Evolutionary conservation across 106 monocot genomes (phyloP).

Genomic region (Phalaenopsis aphrodite): DNA sequence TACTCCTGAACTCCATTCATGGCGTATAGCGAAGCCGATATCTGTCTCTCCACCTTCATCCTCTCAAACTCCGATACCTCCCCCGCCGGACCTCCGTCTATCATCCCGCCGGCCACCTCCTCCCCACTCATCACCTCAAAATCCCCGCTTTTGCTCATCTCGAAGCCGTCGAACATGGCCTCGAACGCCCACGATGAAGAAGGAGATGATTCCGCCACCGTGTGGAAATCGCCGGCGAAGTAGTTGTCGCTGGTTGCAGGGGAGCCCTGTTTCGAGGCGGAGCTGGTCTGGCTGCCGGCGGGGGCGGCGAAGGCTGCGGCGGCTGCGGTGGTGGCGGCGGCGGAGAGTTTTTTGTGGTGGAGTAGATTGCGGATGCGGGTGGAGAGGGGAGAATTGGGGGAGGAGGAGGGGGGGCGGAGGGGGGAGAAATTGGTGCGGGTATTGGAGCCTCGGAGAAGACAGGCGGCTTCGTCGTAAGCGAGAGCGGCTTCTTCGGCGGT

Average conservation of each 20-base stretch:
- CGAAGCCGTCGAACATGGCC: conserved; percentile 1
- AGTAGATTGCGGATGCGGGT: conserved; percentile 13
- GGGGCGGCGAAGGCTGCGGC: no score
- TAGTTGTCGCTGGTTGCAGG: background rate
- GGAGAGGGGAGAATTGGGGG: conserved; percentile 20
- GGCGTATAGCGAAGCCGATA: conserved; percentile 42
- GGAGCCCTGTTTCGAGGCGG: background rate
- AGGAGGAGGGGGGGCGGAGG: background rate
- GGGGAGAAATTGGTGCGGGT: conserved; percentile 58
- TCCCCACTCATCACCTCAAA: background rate
- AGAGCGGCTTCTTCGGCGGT: conserved; percentile 59
- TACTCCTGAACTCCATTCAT: conserved; percentile 57
- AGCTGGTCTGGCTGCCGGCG: background rate
- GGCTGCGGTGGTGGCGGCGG: background rate
- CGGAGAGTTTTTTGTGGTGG: conserved; percentile 4
- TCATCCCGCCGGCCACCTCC: background rate
- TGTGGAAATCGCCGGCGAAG: background rate
- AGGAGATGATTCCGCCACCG: background rate
- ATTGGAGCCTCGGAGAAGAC: conserved; percentile 61
- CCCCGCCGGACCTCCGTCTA: background rate
- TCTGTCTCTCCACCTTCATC: conserved; percentile 52
- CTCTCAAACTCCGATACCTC: conserved; percentile 26
- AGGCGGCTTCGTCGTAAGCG: conserved; percentile 70
- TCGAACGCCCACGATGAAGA: conserved; percentile 8
- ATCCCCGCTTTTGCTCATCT: background rate